Conservation (phyloP, 257 asterid genomes). For the Ophiorrhiza pumila region DNA sequence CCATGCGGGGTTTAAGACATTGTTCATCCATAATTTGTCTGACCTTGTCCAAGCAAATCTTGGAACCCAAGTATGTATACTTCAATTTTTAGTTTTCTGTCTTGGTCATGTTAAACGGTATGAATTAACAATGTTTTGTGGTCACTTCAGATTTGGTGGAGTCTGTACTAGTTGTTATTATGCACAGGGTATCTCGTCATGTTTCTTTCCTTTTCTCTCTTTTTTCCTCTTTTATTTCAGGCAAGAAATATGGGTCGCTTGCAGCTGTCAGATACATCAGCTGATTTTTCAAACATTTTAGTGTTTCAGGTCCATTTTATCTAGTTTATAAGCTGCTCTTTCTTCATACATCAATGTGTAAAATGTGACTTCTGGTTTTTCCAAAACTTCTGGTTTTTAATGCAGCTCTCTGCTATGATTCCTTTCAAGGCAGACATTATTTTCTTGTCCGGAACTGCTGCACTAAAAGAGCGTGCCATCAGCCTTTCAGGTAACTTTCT, state of each 20-base stretch:
- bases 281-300: slow-evolving; percentile 66
- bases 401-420: slow-evolving; percentile 77
- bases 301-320: slow-evolving; percentile 76
- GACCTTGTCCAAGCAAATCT: slow-evolving; percentile 84
- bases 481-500: slow-evolving; percentile 55
- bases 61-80: slow-evolving; percentile 59
- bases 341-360: not conserved
- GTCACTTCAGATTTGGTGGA: slow-evolving; percentile 10
- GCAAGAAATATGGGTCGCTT: slow-evolving; percentile 61
- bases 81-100: not conserved
- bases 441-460: slow-evolving; percentile 61
- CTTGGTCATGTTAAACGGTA: not conserved
- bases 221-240: slow-evolving; percentile 34
- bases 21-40: slow-evolving; percentile 84
- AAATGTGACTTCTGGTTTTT: not conserved
- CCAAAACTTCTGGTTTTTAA: too few relatives aligned
- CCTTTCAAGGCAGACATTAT: slow-evolving; percentile 76
- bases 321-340: not conserved
- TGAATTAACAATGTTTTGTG: not conserved
- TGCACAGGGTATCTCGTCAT: not conserved
- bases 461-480: slow-evolving; percentile 51
- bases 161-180: slow-evolving; percentile 6
- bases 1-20: slow-evolving; percentile 75
- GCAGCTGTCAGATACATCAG: slow-evolving; percentile 89
- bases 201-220: not conserved